Evolutionary conservation across 768 basidiomycete species (phyloP), one percentile per base, ranked within the genome.

Genomic region (Imleria badia): DNA sequence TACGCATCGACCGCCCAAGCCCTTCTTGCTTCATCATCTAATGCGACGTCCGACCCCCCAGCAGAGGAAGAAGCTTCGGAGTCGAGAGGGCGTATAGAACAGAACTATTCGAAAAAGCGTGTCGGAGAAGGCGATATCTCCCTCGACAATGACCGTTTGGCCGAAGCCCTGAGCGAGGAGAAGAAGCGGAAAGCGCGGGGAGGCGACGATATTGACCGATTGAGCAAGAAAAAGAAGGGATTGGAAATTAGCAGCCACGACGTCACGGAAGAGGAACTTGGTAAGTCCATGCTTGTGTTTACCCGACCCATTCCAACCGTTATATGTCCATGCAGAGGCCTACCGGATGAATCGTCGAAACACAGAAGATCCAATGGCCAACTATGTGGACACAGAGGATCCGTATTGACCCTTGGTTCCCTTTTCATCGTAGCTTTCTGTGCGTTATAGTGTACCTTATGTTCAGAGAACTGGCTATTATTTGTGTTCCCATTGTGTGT

Each of bases 321-420:
- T 14, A 26, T 31, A 45, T 50, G 13, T 55, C 23, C 23, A 42
- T 69, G 57, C 76, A 91, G 93, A 97, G 87, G 91, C 89, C n/a
- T 97, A 95, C 71, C 82, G 94, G 54, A 86, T 93, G 82, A 79
- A 70, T 29, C 81, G 80, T 60, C 81, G 83, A 48, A 80, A 82
- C 1, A 75, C 78, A 45, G 91, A 94, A 54, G 94, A 97, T 71
- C 94, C 94, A 5, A 97, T 97, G 94, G 89, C 90, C 38, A 91
- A 90, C 69, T 94, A 94, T 67, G 79, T 91, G 47, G 94, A 94
- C 69, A 60, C 70, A 41, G 83, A 81, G 46, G 57, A 62, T 55
- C 19, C 33, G 41, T 64, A 52, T 42, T 66, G 48, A 63, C 14
- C 12, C 19, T 19, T 36, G 36, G 14, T 51, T 29, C 14, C 35